Conservation (phyloP, 371 early-diverging fungal species). For the Actinomucor elegans region DNA sequence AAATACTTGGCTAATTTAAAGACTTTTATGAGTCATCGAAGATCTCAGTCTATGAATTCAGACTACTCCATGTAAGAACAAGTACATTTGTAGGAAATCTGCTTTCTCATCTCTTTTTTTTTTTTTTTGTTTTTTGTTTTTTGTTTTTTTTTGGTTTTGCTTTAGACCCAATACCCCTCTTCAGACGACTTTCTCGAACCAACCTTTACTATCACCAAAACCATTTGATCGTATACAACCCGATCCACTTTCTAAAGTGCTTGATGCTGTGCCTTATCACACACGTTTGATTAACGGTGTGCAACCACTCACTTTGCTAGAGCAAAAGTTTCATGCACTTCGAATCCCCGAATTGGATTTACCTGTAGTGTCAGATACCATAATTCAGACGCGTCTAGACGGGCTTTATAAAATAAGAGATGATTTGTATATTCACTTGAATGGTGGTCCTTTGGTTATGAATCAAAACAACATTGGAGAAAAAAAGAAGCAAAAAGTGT, state of each 20-base stretch:
- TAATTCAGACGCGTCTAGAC: slow-evolving; percentile 62
- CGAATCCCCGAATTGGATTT: slow-evolving; percentile 69
- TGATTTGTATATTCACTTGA: slow-evolving; percentile 60
- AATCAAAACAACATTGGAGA: slow-evolving; percentile 35
- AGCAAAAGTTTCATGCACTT: slow-evolving; percentile 59
- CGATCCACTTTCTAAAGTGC: slow-evolving; percentile 37
- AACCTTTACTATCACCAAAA: slow-evolving; percentile 29
- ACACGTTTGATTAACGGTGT: slow-evolving; percentile 60
- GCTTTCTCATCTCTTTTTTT: slow-evolving; percentile 9
- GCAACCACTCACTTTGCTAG: slow-evolving; percentile 51
- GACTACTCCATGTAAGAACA: slow-evolving; percentile 45
- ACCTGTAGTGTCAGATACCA: slow-evolving; percentile 58
- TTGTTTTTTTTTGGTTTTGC: slow-evolving; percentile 10
- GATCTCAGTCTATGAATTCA: slow-evolving; percentile 43
- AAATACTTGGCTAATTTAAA: slow-evolving; percentile 51
- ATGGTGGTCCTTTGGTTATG: slow-evolving; percentile 49
- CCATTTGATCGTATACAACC: slow-evolving; percentile 29
- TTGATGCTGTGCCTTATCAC: slow-evolving; percentile 45
- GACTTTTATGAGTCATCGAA: slow-evolving; percentile 49
- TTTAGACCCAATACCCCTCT: slow-evolving; percentile 45
- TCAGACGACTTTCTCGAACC: slow-evolving; percentile 34
- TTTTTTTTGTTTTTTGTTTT: too few species aligned
- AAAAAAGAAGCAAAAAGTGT: slow-evolving; percentile 48
- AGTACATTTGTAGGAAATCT: slow-evolving; percentile 14
- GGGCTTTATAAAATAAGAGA: slow-evolving; percentile 60